Conservation (phyloP, 192 early-diverging fungal genomes). For the Coemansia sp. region DNA sequence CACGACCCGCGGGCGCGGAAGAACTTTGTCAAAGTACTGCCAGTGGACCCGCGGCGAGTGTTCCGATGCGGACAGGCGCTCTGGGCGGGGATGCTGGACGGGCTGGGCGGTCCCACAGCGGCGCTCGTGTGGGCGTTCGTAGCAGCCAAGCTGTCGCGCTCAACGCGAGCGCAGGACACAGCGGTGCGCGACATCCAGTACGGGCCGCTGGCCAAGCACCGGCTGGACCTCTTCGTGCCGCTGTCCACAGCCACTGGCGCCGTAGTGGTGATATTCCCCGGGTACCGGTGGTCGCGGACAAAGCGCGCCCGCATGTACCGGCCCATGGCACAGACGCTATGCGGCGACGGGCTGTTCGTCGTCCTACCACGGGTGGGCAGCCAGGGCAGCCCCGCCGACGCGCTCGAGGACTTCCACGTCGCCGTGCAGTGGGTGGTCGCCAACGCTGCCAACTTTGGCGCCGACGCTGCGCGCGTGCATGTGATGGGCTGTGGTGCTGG, state of each 20-base stretch:
- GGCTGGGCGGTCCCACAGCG: constrained; percentile 51
- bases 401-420: constrained; percentile 50
- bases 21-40: constrained; percentile 37
- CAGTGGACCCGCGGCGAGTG: constrained; percentile 47
- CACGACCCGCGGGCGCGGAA: constrained; percentile 54
- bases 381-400: constrained; percentile 36
- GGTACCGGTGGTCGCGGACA: constrained; percentile 55
- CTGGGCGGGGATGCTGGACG: constrained; percentile 57
- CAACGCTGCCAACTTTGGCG: constrained; percentile 52
- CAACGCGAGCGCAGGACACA: constrained; percentile 48
- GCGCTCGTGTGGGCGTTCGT: constrained; percentile 49
- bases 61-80: constrained; percentile 51
- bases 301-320: constrained; percentile 56
- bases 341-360: constrained; percentile 55
- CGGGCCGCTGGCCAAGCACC: constrained; percentile 52
- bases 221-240: constrained; percentile 56
- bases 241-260: constrained; percentile 26
- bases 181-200: constrained; percentile 57
- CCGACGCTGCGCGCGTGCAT: constrained; percentile 48
- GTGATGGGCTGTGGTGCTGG: constrained; percentile 56
- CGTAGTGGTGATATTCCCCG: constrained; percentile 49
- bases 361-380: constrained; percentile 53
- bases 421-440: constrained; percentile 57
- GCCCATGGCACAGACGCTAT: constrained; percentile 59
- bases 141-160: constrained; percentile 47